Base-by-base conservation (phyloP, 2,329 filamentous ascomycete species). In the Beauveria medogensis region DNA sequence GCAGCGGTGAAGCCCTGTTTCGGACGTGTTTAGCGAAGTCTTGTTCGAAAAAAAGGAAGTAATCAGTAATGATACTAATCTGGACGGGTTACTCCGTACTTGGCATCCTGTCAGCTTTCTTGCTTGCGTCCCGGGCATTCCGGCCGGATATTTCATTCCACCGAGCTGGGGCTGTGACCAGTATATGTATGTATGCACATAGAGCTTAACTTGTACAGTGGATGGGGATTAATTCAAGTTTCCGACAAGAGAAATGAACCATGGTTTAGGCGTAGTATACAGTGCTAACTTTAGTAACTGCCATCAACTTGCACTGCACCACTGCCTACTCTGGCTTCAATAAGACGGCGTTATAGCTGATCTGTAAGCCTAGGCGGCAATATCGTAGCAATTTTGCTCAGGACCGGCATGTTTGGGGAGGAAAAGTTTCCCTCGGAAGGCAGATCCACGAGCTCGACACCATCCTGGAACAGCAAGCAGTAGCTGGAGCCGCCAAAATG, bases 401-500 rank as follows among this genome's bases (percentile, higher is more conserved):
- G 65, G 1, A 75, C 75, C 3, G 76, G 70, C 40, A 78, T 18
- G 9, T 56, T 56, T 8, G 54, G 54, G 3, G 54, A 48, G 12
- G 28, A 24, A n/a, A 48, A 56, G 28, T 56, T 10, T 9, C 54
- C 54, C 43, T 14, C 6, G 4, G 28, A 7, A 14, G 75, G 76
- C 41, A 78, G 72, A 0, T 69, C 75, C 2, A 74, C 69, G 0
- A 84, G 63, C 59, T 77, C 74, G 37, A 87, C 81, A 0, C 76
- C 80, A 64, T 81, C 78, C 28, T 82, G 73, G 73, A 91, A 91
- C 3, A 92, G 68, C 65, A 91, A 68, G 66, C 86, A 89, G 69
- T 90, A 84, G 1, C 84, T 85, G 7, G 82, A 87, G 0, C 89
- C 89, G n/a, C 89, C 89, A 69, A 87, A 91, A 69, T 92, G 89